Evolutionary conservation across 2,329 filamentous ascomycete genomes (phyloP), one percentile per base, ranked within the genome.

Genomic region (Penicillium sp.): DNA sequence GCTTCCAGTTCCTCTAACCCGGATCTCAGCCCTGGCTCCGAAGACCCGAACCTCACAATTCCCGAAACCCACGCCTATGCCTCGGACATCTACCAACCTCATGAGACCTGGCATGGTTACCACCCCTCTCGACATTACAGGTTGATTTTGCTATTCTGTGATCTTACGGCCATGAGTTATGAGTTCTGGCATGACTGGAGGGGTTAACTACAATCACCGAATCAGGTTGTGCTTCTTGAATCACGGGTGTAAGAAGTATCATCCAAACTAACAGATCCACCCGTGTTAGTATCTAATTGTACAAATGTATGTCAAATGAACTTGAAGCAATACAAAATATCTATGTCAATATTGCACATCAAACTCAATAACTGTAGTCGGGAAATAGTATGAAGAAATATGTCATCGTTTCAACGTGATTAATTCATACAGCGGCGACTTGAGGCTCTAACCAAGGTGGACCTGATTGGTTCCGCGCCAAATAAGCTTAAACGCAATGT

Each of bases 151-250:
- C 79, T 80, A 58, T 88, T 82, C 68, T 72, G 70, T 17, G 82
- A 88, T 67, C 79, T 84, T 60, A 81, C 80, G 0, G 74, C 87
- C 8, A 69, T 86, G 72, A 83, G 79, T 58, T 88, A 86, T 71
- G 85, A 87, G 73, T 75, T 88, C 37, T 79, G 73, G 71, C 76
- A 77, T 49, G 71, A 75, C 23, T 76, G 75, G 75, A 71, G 68
- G 23, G 43, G 50, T 56, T 56, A 52, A 59, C 25, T 8, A 2
- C 8, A 27, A 42, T 21, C 9, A 35, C n/a, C 23, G 21, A 40
- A 23, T 23, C 13, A 17, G 33, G 12, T 33, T 35, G 8, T 4
- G 21, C 7, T 46, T 37, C 17, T 27, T 53, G 50, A 5, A 21
- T 43, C n/a, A 42, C 25, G 25, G 21, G 10, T 33, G 15, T 15